phyloP scores from a whole-genome alignment of 2,329 filamentous ascomycete genomes.

The Venturia carpophila region DNA sequence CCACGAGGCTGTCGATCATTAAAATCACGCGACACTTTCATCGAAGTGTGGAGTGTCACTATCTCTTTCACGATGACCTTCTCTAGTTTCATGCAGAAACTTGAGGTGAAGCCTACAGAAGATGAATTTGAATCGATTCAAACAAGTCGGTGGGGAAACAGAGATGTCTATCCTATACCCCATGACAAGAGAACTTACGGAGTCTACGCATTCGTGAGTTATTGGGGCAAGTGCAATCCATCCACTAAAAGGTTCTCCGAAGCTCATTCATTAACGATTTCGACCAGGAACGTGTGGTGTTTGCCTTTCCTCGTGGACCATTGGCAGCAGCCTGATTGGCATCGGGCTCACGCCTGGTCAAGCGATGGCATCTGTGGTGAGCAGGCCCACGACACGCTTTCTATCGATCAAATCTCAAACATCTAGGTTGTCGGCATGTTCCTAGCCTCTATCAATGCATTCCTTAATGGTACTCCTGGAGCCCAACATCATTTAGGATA shows the following conservation, averaged over 20 bases:
- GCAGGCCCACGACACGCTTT: background rate
- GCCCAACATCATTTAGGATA: slow-evolving; percentile 22
- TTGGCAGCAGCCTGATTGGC: slow-evolving; percentile 21
- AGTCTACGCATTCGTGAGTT: slow-evolving; percentile 20
- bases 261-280: background rate
- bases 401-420: background rate
- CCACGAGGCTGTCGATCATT: background rate
- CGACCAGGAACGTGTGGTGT: slow-evolving; percentile 21
- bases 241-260: background rate
- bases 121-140: slow-evolving; percentile 22
- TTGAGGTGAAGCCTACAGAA: slow-evolving; percentile 22
- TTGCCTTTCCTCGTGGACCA: slow-evolving; percentile 21
- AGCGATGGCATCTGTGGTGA: slow-evolving; percentile 15
- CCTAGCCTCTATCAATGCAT: slow-evolving; percentile 21
- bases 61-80: background rate
- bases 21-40: background rate
- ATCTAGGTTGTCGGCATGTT: slow-evolving; percentile 20
- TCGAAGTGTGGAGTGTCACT: background rate
- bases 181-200: slow-evolving; percentile 22
- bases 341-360: slow-evolving; percentile 21
- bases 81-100: slow-evolving; percentile 18
- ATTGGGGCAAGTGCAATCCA: slow-evolving; percentile 19
- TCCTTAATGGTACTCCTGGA: slow-evolving; percentile 21
- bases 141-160: slow-evolving; percentile 22
- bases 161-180: slow-evolving; percentile 22